Base-by-base conservation (phyloP, 805 yeast genomes). In the Candida insectalens region DNA sequence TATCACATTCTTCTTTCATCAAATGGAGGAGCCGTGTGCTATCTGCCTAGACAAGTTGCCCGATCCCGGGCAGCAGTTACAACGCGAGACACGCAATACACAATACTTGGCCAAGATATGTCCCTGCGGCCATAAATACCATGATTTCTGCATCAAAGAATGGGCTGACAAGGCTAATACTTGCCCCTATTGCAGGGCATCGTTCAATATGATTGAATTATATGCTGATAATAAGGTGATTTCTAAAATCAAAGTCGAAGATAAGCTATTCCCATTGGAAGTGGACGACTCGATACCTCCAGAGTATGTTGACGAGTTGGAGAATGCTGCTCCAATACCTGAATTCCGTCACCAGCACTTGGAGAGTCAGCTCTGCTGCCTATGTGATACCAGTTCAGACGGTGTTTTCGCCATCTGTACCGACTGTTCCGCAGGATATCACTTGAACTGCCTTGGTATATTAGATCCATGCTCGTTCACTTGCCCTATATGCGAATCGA, bases 401-500 rank as follows among this genome's bases (percentile, higher is more conserved):
- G 36, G 55, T 6, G 21, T 41, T 7, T 45, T 50, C 33, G 55
- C 55, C 7, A 42, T 51, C 13, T 59, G 63, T 35, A 39, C 39
- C 4, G 53, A 53, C 14, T 59, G 63, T 31, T 47, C 59, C 6
- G 41, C 50, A 21, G 52, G 55, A 14, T 57, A 46, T 37, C 63
- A 59, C 36, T 37, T 49, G 1, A 43, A 47, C 3, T 59, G 63
- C 37, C 36, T 55, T 12, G 59, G 59, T 9, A 36, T 47, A 18
- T 32, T 45, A 18, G 51, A 42, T 26, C 30, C 38, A 20, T 39
- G 39, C 34, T 46, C 37, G 6, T 57, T 49, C 41, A 46, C 46
- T 26, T 59, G 63, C 39, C 63, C 63, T 2, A 50, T 57, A 51
- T 59, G 63, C 37, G 62, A 58, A 25, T 43, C 49, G 10, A 28